Base-by-base conservation (phyloP, 106 monocot species). In the Phalaenopsis equestris region DNA sequence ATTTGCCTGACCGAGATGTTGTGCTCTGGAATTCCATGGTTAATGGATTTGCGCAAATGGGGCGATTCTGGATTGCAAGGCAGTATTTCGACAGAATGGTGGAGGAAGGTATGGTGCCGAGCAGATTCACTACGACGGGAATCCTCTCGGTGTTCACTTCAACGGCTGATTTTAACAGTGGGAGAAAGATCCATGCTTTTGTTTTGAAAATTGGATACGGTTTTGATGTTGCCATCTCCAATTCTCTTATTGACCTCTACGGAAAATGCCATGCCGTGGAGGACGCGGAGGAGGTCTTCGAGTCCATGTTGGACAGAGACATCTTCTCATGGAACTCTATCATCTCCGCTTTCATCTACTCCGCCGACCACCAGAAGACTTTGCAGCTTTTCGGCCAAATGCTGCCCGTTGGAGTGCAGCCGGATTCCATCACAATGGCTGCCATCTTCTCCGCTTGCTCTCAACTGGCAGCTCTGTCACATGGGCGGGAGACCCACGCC, bases 1-100 rank as follows among this genome's bases (percentile, higher is more conserved):
- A 75, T 82, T 87, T 90, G 86, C 79, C 85, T 17, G 67, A 79
- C 0, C 75, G 85, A 47, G 93, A 96, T 78, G 90, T 97, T 12
- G 96, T 94, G 36, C 73, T 94, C 6, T 97, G 96, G 96, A 97
- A 97, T 41, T 81, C 94, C 19, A 90, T 94, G 92, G 86, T 97
- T 7, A 94, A 83, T 43, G 96, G 93, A 30, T 84, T 97, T 72
- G 91, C 90, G 1, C 87, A 83, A 83, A 67, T 77, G 37, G 90
- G 91, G 5, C 42, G 78, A 18, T 90, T 84, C 49, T 43, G 24
- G 12, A 73, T 72, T 8, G 91, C 92, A 0, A 8, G 91, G 65
- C 88, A 82, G 30, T 90, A 82, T 21, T 90, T 89, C 73, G 14
- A 64, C 19, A 48, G 72, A 57, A 92, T 97, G 93, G 49, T 67